Base-by-base conservation (phyloP, 2,329 filamentous ascomycete genomes). In the Nigrospora osmanthi region DNA sequence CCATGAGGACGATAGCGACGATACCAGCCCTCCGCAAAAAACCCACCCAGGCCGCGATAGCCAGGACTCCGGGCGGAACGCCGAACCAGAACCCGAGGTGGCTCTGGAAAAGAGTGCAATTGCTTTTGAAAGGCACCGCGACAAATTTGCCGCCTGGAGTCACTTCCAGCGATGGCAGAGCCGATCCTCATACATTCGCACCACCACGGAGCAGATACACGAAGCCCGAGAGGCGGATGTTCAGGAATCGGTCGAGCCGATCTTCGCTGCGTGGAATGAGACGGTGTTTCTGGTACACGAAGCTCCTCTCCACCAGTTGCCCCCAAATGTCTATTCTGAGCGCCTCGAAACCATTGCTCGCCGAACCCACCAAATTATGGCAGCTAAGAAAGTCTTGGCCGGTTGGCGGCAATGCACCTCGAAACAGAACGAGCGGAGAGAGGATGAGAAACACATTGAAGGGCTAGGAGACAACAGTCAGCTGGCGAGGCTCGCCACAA, bases 261-360 rank as follows among this genome's bases (percentile, higher is more conserved):
- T 52, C 32, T 54, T 61, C 30, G 36, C 54, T 31, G 40, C 44
- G 13, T 61, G 59, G 59, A 56, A 55, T 42, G 52, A 50, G 19
- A 37, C 53, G 17, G 47, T 56, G n/a, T 49, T 48, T 11, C 51
- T 54, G 38, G 50, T 55, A 6, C 48, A 55, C 30, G 41, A 49
- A 11, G 47, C 52, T 33, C 46, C 50, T 19, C 49, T 52, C 31
- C 39, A 52, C 19, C 43, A 47, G 12, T 46, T 57, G 14, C 57
- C 53, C 33, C 44, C 52, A 11, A 58, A 56, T 45, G 52, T 55
- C 17, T 60, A 58, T 45, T 61, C 59, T 12, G 59, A 57, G 43
- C 55, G 58, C n/a, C 55, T 54, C 16, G 57, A 60, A 42, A 52
- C 45, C 35, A 55, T 61, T 34, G 57, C 59, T 33, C 48, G 50